Evolutionary conservation across 495 filamentous ascomycete genomes (phyloP), one percentile per base, ranked within the genome.

Genomic region (Evernia prunastri): DNA sequence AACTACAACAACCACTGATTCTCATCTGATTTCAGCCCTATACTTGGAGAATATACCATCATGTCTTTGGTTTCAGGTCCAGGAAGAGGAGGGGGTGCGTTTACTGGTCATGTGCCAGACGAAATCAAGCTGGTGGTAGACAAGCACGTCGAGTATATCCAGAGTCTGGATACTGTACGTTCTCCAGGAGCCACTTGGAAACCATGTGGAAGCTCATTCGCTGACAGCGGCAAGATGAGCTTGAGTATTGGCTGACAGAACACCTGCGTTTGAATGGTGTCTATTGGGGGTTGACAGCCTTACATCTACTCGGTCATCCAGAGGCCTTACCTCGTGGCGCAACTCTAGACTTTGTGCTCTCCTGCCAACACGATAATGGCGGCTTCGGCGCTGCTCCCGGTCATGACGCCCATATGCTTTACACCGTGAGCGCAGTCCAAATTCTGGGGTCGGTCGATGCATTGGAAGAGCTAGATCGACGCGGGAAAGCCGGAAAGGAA

Each of bases 221-320:
- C 60, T 70, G 68, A 73, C 78, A 90, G 87, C 82, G 88, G 67
- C 90, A 88, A 77, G 92, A 97, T 77, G 91, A 96, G 72, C 85
- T 96, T 64, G 92, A 97, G 73, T 97, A 97, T 77, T 96, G 92
- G 87, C 82, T 97, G 67, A 97, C 95, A 9, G 92, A 97, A 75
- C 94, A 98, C 71, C 84, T 98, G 60, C 90, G 94, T 56, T 79
- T 97, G 39, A 96, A 92, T 72, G 94, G 94, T 39, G 82, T 97
- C 42, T 98, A 98, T 76, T 98, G 94, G 94, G 94, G 95, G 33
- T 78, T 98, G 61, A 93, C 85, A 4, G 88, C 93, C 18, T 82
- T 97, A 11, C 87, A 96, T 77, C 81, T 97, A 20, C 84, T 98
- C 47, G 84, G 86, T 56, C 86, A 84, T 59, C 89, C 91, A 9